A percentile compares a stretch with the other conserved stretches of the same genome.
Evolutionary conservation across 2,329 filamentous ascomycete genomes (phyloP).

Genomic region (Clarireedia sp.): DNA sequence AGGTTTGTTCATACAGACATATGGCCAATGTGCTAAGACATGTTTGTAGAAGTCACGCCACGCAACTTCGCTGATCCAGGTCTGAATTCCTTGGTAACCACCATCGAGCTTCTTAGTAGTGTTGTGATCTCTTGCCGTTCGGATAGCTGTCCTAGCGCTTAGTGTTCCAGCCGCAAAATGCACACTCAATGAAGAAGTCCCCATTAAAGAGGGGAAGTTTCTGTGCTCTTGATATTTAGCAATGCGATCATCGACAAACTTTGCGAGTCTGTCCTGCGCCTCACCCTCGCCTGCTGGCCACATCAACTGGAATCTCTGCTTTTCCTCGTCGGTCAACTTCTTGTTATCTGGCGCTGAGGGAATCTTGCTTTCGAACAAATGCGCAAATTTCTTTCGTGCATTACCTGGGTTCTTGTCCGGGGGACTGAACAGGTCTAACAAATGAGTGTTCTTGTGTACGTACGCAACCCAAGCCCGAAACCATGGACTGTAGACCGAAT

Average conservation of each 20-base stretch:
- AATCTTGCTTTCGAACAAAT: constrained; percentile 52
- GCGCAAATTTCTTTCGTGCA: constrained; percentile 37
- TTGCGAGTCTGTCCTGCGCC: constrained; percentile 53
- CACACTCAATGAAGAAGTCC: constrained; percentile 63
- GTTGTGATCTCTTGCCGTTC: constrained; percentile 54
- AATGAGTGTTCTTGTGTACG: constrained; percentile 59
- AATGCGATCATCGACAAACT: constrained; percentile 60
- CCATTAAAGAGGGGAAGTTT: constrained; percentile 55
- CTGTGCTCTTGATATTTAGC: constrained; percentile 53
- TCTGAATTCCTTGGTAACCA: constrained; percentile 56
- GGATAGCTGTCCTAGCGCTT: constrained; percentile 58
- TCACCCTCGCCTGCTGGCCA: constrained; percentile 75
- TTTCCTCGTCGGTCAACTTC: constrained; percentile 49
- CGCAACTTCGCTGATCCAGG: constrained; percentile 76
- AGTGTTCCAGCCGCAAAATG: constrained; percentile 65
- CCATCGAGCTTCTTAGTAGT: constrained; percentile 57
- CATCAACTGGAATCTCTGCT: constrained; percentile 45
- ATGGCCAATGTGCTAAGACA: constrained; percentile 78
- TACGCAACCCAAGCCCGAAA: constrained; percentile 68
- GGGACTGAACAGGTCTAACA: constrained; percentile 53
- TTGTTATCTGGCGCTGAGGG: constrained; percentile 59
- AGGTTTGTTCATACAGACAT: constrained; percentile 69
- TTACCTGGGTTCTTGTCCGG: constrained; percentile 47
- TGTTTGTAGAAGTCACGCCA: constrained; percentile 89
- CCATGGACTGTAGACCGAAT: constrained; percentile 81